A percentile compares a stretch with the other conserved stretches of the same genome.
phyloP scores from a whole-genome alignment of 2,329 filamentous ascomycete genomes.

The Paraphaeosphaeria minitans region DNA sequence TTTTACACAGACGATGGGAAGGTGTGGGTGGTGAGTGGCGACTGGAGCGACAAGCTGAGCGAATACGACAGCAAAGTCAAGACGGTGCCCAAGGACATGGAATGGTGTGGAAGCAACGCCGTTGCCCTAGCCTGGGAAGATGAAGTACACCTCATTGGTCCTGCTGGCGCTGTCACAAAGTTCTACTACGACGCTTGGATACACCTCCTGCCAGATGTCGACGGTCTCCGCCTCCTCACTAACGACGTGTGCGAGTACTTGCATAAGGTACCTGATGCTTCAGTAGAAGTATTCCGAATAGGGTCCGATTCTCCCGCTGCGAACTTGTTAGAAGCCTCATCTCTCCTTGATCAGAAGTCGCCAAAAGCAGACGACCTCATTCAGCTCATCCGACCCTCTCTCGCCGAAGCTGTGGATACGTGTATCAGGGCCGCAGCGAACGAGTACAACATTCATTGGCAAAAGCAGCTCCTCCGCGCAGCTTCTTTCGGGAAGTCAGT shows the following conservation, averaged over 20 bases:
- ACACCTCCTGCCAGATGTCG: conserved; percentile 83
- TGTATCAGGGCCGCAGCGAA: conserved; percentile 93
- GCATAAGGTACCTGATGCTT: conserved; percentile 88
- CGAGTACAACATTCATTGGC: conserved; percentile 89
- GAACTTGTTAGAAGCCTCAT: conserved; percentile 90
- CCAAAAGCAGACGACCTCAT: conserved; percentile 98
- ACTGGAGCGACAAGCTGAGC: conserved; percentile 90
- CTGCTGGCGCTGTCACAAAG: conserved; percentile 73
- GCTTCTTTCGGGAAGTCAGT: conserved; percentile 98
- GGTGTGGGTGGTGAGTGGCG: conserved; percentile 90
- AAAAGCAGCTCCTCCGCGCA: conserved; percentile 93
- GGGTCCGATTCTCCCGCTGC: conserved; percentile 88
- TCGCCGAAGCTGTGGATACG: conserved; percentile 90
- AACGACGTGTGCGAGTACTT: conserved; percentile 97
- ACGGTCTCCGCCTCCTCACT: conserved; percentile 88
- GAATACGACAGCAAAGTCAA: conserved; percentile 89
- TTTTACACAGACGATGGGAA: conserved; percentile 83
- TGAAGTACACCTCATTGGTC: conserved; percentile 91
- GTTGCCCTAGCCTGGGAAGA: conserved; percentile 96
- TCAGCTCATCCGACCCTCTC: conserved; percentile 83
- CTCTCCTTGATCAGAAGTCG: conserved; percentile 88
- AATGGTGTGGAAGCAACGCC: conserved; percentile 96
- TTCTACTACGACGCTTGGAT: conserved; percentile 92
- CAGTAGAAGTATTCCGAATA: conserved; percentile 85
- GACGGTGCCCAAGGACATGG: conserved; percentile 82